Evolutionary conservation across 1,139 yeast genomes (phyloP).

Genomic region (Yamadazyma spencermartinsiae): DNA sequence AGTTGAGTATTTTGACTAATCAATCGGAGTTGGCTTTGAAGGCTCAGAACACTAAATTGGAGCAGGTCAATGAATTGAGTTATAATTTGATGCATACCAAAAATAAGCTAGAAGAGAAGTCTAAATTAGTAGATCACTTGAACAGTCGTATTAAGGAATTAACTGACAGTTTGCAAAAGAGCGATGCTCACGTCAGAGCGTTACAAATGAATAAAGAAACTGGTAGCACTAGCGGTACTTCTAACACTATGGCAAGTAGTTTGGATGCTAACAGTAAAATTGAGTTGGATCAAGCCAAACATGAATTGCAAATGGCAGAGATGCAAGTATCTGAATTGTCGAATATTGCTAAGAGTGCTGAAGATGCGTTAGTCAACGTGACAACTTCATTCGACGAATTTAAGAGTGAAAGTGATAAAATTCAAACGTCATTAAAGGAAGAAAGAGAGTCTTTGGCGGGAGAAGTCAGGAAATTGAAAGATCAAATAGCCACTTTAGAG

Average conservation of each 20-base stretch:
- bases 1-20: constrained; percentile 43
- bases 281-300: constrained; percentile 37
- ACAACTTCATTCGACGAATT: constrained; percentile 40
- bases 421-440: constrained; percentile 16
- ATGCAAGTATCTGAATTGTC: constrained; percentile 40
- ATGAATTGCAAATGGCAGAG: constrained; percentile 40
- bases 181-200: constrained; percentile 18
- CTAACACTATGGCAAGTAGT: background rate
- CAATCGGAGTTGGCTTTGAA: constrained; percentile 59
- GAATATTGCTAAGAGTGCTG: constrained; percentile 42
- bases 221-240: constrained; percentile 6
- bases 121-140: constrained; percentile 26
- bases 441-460: constrained; percentile 25
- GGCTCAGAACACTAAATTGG: constrained; percentile 69
- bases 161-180: constrained; percentile 14
- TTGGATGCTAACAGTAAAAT: constrained; percentile 11
- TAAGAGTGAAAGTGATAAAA: constrained; percentile 23
- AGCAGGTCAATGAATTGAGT: constrained; percentile 54
- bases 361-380: constrained; percentile 40
- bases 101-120: constrained; percentile 36
- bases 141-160: constrained; percentile 24
- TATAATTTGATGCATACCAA: constrained; percentile 43
- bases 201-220: constrained; percentile 10
- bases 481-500: constrained; percentile 16
- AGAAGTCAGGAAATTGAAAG: constrained; percentile 21